Base-by-base conservation (phyloP, 2,329 filamentous ascomycete species). In the Aspergillus pseudoterreus region DNA sequence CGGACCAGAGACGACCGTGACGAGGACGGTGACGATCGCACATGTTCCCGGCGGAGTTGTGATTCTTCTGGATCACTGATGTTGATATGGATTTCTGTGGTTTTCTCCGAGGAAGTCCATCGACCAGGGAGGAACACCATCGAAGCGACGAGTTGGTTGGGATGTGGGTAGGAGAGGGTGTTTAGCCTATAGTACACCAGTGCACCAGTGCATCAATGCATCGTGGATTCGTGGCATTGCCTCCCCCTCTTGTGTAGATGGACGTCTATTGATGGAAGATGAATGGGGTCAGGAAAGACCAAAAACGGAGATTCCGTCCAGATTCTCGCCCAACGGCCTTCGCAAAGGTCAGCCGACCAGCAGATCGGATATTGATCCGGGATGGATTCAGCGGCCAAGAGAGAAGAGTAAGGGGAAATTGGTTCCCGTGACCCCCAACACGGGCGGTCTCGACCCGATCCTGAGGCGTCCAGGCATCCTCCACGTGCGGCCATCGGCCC, bases 401-500 rank as follows among this genome's bases (percentile, higher is more conserved):
- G 32, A 17, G 33, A 21, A 32, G 24, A 27, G 17, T n/a, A 19
- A 48, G 30, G 30, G 49, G 43, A 43, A 27, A 14, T 14, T 5
- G 38, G 24, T 48, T 45, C 55, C 55, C 43, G 55, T 57, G 55
- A 57, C 53, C 38, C 32, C 8, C 22, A 6, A 22, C 47, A 43
- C 27, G 27, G 19, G 19, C 8, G 21, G 30, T 41, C 41, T 47
- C 21, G 44, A 41, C 45, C 48, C 41, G 48, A 45, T 19, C 22
- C 21, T 33, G n/a, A 19, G 54, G 55, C 56, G 54, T 46, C 47
- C 43, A 56, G 50, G 15, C 39, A 10, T 9, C 19, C 22, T 12
- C 49, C 59, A 62, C 58, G 60, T 59, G 56, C 38, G 36, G 19
- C 6, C 1, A 32, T 22, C 38, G 51, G 43, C 59, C 58, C 59